Evolutionary conservation across 2,329 filamentous ascomycete species (phyloP).

Genomic region (Chrysoporthe cubensis): DNA sequence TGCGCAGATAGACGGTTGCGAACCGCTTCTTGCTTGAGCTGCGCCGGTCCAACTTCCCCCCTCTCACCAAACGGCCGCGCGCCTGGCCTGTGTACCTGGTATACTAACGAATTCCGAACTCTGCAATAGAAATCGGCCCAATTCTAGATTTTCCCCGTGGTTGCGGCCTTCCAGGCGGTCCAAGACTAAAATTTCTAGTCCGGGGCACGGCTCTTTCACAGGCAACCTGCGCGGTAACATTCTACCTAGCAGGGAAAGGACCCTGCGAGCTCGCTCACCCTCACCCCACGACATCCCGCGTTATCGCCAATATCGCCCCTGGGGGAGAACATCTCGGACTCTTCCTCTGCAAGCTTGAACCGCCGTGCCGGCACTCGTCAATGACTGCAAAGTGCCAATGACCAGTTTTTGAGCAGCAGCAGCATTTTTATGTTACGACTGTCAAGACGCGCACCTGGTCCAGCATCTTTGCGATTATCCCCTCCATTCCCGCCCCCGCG

Average conservation of each 20-base stretch:
- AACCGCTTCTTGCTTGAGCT: slow-evolving; percentile 13
- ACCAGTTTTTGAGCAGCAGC: slow-evolving; percentile 13
- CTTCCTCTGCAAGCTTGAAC: background rate
- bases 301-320: background rate
- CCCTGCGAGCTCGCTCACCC: slow-evolving; percentile 13
- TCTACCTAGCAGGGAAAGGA: background rate
- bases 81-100: background rate
- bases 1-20: slow-evolving; percentile 17
- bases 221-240: slow-evolving; percentile 1
- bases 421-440: slow-evolving; percentile 21
- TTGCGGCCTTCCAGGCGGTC: background rate
- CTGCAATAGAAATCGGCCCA: background rate
- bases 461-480: slow-evolving; percentile 4
- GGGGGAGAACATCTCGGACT: background rate
- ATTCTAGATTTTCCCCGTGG: background rate
- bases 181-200: background rate
- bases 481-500: background rate
- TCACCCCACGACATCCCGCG: slow-evolving; percentile 13
- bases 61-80: background rate
- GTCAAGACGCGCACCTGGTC: slow-evolving; percentile 14
- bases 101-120: background rate
- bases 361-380: background rate
- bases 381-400: slow-evolving; percentile 13
- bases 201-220: background rate
- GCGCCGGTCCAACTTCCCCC: slow-evolving; percentile 12